Base-by-base conservation (phyloP, 225 moss, liverwort and hornwort genomes). In the Rhytidiadelphus loreus region DNA sequence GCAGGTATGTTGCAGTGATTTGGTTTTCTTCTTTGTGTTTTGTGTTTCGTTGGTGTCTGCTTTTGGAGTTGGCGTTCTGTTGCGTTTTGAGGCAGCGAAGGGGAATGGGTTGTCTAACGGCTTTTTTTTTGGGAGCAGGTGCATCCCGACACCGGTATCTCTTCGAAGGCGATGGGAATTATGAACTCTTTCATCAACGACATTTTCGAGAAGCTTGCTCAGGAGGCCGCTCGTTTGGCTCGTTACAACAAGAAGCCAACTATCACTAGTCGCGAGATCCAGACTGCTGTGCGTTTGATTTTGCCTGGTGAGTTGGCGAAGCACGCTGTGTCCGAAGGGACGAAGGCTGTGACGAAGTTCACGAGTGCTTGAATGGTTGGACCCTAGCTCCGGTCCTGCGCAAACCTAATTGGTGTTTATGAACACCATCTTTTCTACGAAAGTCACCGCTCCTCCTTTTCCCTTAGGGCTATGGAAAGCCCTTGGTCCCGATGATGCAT, bases 141-240 rank as follows among this genome's bases (percentile, higher is more conserved):
- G 46, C 89, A 89, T 32, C 89, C 89, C 3, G 86, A 89, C 20
- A 89, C 86, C 2, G 89, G 89, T 33, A 89, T 89, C 39, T 89
- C 89, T 6, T 89, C 89, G 19, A 89, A 89, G 86, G 89, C 86
- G 66, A 89, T 89, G 89, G 89, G 86, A 0, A 89, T 89, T 12
- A 89, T 89, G 89, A 89, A 89, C 76, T 89, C 86, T 25, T 89
- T 89, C 17, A 89, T 89, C 86, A 89, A 89, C 86, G 89, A 89
- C 16, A 89, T 89, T 0, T 89, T 89, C 24, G 89, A 89, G 74
- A 89, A 89, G 85, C 43, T 89, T 56, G 89, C 89, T n/a, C 86
- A 89, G 81, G 89, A 89, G 86, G 89, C 89, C 0, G 89, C 89
- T 63, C 73, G 89, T 22, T 22, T 89, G 89, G 89, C 89, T 24